Conservation (phyloP, 2,329 filamentous ascomycete species). For the Scortechinia acanthostroma region DNA sequence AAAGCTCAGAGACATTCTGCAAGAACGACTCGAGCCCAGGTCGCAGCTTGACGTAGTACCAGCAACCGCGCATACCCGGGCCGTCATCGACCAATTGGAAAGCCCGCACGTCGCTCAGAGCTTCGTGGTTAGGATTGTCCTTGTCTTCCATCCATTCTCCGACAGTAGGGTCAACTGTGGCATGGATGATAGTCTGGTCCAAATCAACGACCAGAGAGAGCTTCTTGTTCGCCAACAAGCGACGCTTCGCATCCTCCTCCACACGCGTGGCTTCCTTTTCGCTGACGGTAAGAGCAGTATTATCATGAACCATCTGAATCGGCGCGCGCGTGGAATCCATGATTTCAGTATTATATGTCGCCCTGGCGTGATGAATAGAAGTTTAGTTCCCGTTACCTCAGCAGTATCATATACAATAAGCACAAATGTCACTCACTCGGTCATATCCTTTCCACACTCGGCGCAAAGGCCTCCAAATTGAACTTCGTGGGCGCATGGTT, state of each 20-base stretch:
- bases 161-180: constrained; percentile 63
- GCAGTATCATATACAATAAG: constrained; percentile 1
- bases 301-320: constrained; percentile 59
- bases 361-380: constrained; percentile 25
- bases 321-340: constrained; percentile 53
- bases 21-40: constrained; percentile 57
- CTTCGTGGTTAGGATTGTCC: constrained; percentile 58
- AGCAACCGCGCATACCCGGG: constrained; percentile 45
- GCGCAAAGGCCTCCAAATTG: constrained; percentile 62
- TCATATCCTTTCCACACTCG: constrained; percentile 65
- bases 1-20: constrained; percentile 49
- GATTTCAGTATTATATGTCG: constrained; percentile 41
- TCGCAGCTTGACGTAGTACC: constrained; percentile 67
- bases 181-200: constrained; percentile 67
- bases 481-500: constrained; percentile 59
- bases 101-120: constrained; percentile 54
- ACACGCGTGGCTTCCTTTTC: constrained; percentile 50
- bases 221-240: constrained; percentile 49
- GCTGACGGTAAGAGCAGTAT: constrained; percentile 54
- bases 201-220: constrained; percentile 64
- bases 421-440: constrained; percentile 24
- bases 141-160: constrained; percentile 62
- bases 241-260: constrained; percentile 60
- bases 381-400: too few species aligned
- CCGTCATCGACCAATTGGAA: constrained; percentile 60